phyloP scores from a whole-genome alignment of 108 stramenopile species.

The Skeletonema costatum region DNA sequence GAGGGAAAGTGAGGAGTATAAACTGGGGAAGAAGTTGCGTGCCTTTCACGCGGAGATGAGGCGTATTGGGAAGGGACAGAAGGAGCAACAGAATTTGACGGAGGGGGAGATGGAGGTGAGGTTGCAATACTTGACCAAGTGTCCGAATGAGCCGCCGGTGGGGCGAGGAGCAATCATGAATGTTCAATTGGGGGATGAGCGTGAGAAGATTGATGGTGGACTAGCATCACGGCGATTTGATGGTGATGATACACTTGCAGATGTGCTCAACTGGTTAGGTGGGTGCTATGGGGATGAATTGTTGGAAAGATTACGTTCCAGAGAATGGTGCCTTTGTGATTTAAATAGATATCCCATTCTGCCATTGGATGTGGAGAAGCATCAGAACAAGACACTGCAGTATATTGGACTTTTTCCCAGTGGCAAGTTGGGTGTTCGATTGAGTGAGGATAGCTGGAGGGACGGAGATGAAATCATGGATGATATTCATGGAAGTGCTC shows the following conservation, averaged over 20 bases:
- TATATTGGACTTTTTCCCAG: conserved; percentile 83
- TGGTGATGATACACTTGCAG: conserved; percentile 78
- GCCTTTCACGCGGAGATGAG: conserved; percentile 46
- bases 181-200: conserved; percentile 50
- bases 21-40: conserved; percentile 45
- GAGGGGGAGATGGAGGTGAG: conserved; percentile 22
- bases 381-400: conserved; percentile 64
- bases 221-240: conserved; percentile 66
- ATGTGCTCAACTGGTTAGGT: conserved; percentile 83
- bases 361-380: conserved; percentile 56
- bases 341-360: conserved; percentile 56
- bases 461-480: conserved; percentile 10
- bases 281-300: conserved; percentile 65
- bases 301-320: conserved; percentile 53
- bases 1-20: conserved; percentile 62
- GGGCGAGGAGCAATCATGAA: conserved; percentile 59
- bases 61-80: conserved; percentile 14
- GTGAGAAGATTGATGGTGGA: conserved; percentile 41
- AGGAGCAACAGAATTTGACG: conserved; percentile 17
- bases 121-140: conserved; percentile 53
- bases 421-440: conserved; percentile 69
- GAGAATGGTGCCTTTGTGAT: conserved; percentile 81
- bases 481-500: conserved; percentile 31
- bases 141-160: conserved; percentile 70
- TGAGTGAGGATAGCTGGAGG: conserved; percentile 56